Base-by-base conservation (phyloP, 2,329 filamentous ascomycete genomes). In the Juglanconis oblonga region DNA sequence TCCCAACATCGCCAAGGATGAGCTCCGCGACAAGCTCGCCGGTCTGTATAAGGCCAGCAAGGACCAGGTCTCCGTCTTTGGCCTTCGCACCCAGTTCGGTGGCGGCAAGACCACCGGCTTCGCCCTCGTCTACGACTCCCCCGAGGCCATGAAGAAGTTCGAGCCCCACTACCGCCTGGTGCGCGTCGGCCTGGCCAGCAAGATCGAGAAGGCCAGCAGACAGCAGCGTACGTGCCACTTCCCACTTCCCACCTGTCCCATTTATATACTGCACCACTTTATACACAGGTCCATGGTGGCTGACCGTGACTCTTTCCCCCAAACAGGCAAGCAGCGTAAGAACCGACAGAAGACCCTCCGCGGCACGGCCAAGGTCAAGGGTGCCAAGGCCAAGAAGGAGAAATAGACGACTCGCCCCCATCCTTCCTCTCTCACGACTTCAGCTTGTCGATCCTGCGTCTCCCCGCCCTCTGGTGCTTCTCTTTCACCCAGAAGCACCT, bases 31-130 rank as follows among this genome's bases (percentile, higher is more conserved):
- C 77, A 98, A 97, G 87, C 88, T 99, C 73, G 87, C 90, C 76
- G 86, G 90, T 80, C 85, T 98, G 74, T 99, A 99, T 92, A 98
- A 98, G 89, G 89, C 92, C 80, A 88, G 88, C 83, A 96, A 97
- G 86, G 93, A 97, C 76, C 91, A 96, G 83, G 89, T 98, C 81
- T 93, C 89, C 80, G 92, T 97, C 80, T 99, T 99, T 79, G 95
- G 95, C 76, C 92, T 99, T 81, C 91, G 92, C 81, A 99, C 95
- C 73, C 94, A 98, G 80, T 99, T 90, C 79, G 95, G 95, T 94
- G 95, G 95, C 78, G 95, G 95, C 86, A 99, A 99, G 90, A 97
- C 91, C 80, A 98, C 94, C 70, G 95, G 95, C 74, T 99, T 99
- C 79, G 95, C 92, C 70, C 92, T 98, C 75, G 86, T 99, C 84